Base-by-base conservation (phyloP, 2,329 filamentous ascomycete species). In the Leptographium lundbergii region DNA sequence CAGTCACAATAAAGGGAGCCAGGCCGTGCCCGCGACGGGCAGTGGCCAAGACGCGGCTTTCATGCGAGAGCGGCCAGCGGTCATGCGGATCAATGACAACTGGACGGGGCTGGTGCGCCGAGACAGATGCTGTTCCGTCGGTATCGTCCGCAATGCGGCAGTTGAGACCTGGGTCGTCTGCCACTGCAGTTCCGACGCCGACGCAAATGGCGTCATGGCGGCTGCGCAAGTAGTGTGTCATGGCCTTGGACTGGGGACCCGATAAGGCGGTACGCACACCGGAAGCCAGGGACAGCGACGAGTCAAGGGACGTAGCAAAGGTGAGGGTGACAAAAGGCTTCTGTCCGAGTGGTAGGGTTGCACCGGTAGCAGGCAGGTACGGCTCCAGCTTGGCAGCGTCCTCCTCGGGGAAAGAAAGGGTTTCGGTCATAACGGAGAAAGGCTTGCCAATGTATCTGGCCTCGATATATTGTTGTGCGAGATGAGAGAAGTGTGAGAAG, bases 211-310 rank as follows among this genome's bases (percentile, higher is more conserved):
- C 90, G 63, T 88, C 84, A 72, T 97, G 91, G 19, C 80, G 81
- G 14, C 86, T 85, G 66, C 92, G 88, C 32, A 97, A 81, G 69
- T 88, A 89, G 72, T 97, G 92, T 0, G 92, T 96, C 89, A 97
- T 95, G 57, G 88, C 81, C 72, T 96, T 96, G 45, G 89, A 89
- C 63, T 85, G 78, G 0, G 87, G 81, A 4, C 91, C 91, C 1
- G 92, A 97, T 17, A 97, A 81, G 0, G 81, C 77, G 2, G 92
- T 97, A 64, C 87, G 88, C n/a, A 84, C 77, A 17, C 91, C 91
- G 0, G 90, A 89, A 0, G 85, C 79, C 32, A 92, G 78, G 1
- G 91, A 82, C 56, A 95, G 79, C 58, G 85, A 82, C 48, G 87
- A 86, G 74, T 97, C 92, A 65, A 99, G 85, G 4, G 91, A 96